Evolutionary conservation across 1,284 basidiomycete species (phyloP).

Genomic region (Macrocybe sp.): DNA sequence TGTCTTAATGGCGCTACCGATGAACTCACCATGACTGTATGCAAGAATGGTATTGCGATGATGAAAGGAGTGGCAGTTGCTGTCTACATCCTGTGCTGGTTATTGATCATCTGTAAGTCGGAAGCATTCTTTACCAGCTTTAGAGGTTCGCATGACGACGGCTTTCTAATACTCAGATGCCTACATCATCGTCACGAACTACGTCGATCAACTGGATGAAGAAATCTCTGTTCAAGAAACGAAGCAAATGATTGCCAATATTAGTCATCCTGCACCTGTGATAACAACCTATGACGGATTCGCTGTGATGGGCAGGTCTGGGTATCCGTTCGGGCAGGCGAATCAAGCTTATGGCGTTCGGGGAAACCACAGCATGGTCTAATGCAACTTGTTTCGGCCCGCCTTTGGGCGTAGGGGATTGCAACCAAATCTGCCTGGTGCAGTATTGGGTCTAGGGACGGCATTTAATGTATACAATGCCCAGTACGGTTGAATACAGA

Average conservation of each 20-base stretch:
- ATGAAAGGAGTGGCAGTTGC: conserved; percentile 33
- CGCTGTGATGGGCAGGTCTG: conserved; percentile 9
- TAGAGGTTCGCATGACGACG: conserved; percentile 1
- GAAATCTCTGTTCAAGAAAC: conserved; percentile 31
- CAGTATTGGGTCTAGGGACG: conserved; percentile 12
- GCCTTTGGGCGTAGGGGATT: conserved; percentile 1
- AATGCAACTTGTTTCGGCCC: conserved; percentile 1
- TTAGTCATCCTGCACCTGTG: conserved; percentile 15
- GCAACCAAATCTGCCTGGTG: conserved; percentile 19
- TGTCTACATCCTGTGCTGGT: conserved; percentile 37
- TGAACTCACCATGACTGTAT: conserved; percentile 25
- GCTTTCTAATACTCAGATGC: conserved; percentile 23
- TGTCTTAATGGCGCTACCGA: conserved; percentile 31
- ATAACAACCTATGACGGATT: conserved; percentile 10
- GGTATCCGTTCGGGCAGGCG: conserved; percentile 23
- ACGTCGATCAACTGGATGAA: conserved; percentile 42
- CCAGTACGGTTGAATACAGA: neutral
- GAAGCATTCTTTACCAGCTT: neutral
- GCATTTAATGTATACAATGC: neutral
- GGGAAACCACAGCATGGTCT: conserved; percentile 21
- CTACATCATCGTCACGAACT: conserved; percentile 40
- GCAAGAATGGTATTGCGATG: conserved; percentile 29
- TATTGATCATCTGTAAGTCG: conserved; percentile 46
- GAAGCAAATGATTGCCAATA: conserved; percentile 22
- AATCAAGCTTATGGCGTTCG: conserved; percentile 20